phyloP scores from a whole-genome alignment of 495 filamentous ascomycete genomes.

The Aspergillus cavernicola region DNA sequence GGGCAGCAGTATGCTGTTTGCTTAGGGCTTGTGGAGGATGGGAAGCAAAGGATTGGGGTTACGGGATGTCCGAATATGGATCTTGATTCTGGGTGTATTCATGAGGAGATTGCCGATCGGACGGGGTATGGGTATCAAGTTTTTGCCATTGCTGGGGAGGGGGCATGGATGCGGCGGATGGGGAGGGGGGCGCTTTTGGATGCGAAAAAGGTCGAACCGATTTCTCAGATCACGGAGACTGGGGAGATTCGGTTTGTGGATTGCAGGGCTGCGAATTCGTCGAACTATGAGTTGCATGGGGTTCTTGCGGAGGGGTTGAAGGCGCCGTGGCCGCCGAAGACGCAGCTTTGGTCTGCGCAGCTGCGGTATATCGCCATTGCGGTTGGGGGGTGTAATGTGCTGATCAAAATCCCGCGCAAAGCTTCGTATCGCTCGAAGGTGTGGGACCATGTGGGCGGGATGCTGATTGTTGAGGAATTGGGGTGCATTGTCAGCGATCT shows the following conservation, averaged over 20 bases:
- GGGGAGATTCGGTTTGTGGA: constrained; percentile 48
- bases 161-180: constrained; percentile 51
- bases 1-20: constrained; percentile 64
- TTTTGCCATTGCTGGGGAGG: constrained; percentile 53
- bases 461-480: constrained; percentile 63
- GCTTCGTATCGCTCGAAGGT: constrained; percentile 53
- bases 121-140: constrained; percentile 52
- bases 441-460: constrained; percentile 71
- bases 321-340: constrained; percentile 45
- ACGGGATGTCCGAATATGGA: constrained; percentile 56
- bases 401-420: constrained; percentile 58
- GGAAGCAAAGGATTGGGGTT: constrained; percentile 46
- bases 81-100: constrained; percentile 29
- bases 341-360: constrained; percentile 60
- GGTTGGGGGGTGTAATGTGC: constrained; percentile 55
- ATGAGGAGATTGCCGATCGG: constrained; percentile 48
- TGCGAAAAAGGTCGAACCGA: constrained; percentile 32
- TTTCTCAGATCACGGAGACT: constrained; percentile 27
- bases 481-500: constrained; percentile 63
- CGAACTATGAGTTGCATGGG: constrained; percentile 41
- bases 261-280: constrained; percentile 35
- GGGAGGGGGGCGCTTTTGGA: constrained; percentile 29
- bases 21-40: constrained; percentile 51
- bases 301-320: constrained; percentile 45
- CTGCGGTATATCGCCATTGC: constrained; percentile 61